Conservation (phyloP, 2,329 filamentous ascomycete genomes). For the Biscogniauxia sp. region DNA sequence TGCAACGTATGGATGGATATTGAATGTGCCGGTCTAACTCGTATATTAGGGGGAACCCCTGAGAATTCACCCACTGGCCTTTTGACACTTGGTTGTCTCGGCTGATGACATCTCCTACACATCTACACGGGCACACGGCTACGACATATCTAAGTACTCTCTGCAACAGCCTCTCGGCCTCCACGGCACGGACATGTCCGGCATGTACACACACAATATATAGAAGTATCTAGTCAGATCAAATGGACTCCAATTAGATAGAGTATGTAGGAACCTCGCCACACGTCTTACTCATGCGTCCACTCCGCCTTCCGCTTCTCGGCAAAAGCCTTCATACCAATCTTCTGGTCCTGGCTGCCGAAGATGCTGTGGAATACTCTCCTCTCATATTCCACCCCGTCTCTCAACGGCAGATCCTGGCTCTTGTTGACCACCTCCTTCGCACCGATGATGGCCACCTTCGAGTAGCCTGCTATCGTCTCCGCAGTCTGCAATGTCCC, state of each 20-base stretch:
- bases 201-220: neutral
- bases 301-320: constrained; percentile 93
- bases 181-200: neutral
- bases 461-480: constrained; percentile 83
- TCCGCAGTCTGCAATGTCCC: constrained; percentile 79
- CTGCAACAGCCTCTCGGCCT: neutral
- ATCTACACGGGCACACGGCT: too few relatives aligned
- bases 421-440: constrained; percentile 99
- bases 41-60: neutral
- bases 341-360: constrained; percentile 94
- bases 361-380: constrained; percentile 91
- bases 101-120: neutral
- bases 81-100: neutral
- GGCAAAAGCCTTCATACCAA: constrained; percentile 92
- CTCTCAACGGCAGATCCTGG: constrained; percentile 81
- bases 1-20: neutral
- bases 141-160: too few relatives aligned
- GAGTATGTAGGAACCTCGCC: neutral
- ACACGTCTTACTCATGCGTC: constrained; percentile 64
- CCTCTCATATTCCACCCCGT: constrained; percentile 93
- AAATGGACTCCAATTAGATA: neutral
- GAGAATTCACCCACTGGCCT: neutral
- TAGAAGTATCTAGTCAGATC: neutral
- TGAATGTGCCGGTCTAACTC: neutral
- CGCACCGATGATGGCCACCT: constrained; percentile 80